Conservation (phyloP, 202 grass and related monocot species). For the Schoenoplectus triqueter region DNA sequence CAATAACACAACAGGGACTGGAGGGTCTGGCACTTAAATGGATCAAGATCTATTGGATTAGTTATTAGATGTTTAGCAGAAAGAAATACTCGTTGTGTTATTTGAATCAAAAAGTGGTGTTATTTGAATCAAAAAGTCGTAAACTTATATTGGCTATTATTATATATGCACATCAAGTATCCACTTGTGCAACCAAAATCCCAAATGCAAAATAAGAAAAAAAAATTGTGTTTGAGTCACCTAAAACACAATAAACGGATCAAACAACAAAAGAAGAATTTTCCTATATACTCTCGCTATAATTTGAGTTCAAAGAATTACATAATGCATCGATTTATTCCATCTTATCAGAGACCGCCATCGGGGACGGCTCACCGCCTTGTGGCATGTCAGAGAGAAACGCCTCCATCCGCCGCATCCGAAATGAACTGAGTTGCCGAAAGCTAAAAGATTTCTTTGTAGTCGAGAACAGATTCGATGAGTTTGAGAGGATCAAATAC, state of each 20-base stretch:
- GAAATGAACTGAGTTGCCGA: slow-evolving; percentile 29
- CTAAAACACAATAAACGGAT: slow-evolving; percentile 1
- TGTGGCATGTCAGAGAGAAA: slow-evolving; percentile 61
- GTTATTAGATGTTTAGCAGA: background rate
- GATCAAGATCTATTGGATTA: too few species aligned
- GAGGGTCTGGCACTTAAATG: too few species aligned
- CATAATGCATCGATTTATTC: slow-evolving; percentile 35
- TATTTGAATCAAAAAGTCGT: background rate
- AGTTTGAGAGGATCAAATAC: slow-evolving; percentile 76
- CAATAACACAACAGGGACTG: too few species aligned
- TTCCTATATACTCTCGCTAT: background rate
- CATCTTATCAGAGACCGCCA: slow-evolving; percentile 29
- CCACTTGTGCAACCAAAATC: background rate
- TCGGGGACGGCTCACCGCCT: slow-evolving; percentile 51
- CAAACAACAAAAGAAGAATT: background rate
- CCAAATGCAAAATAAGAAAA: background rate
- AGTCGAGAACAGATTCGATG: slow-evolving; percentile 65
- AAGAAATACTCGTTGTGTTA: background rate
- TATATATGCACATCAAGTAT: too few species aligned
- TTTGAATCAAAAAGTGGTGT: too few species aligned
- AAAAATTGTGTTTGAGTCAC: background rate
- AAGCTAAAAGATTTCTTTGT: slow-evolving; percentile 37
- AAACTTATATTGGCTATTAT: background rate
- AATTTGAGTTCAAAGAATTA: background rate
- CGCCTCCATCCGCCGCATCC: slow-evolving; percentile 55